Evolutionary conservation across 331 rosid genomes (phyloP).

Genomic region (Spiraea crenata): DNA sequence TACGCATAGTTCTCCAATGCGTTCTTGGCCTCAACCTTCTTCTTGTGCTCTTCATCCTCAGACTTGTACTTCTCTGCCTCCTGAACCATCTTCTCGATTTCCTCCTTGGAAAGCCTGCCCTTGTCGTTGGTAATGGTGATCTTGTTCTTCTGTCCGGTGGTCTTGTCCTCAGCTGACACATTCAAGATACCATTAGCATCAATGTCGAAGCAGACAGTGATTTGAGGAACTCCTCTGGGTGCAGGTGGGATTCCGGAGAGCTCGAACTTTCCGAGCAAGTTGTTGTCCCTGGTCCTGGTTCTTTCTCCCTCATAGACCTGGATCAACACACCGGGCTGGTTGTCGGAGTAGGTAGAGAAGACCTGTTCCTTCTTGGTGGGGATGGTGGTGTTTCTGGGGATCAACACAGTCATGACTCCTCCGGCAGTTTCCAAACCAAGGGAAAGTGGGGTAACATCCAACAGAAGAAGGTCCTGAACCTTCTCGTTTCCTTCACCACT

Average conservation of each 20-base stretch:
- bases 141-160: conserved; percentile 83
- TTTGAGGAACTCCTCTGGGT: conserved; percentile 89
- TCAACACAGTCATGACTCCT: conserved; percentile 80
- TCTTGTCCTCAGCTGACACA: conserved; percentile 82
- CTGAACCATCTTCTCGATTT: conserved; percentile 88
- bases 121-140: conserved; percentile 88
- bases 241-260: conserved; percentile 91
- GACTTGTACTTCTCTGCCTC: conserved; percentile 94
- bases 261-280: conserved; percentile 77
- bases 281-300: conserved; percentile 79
- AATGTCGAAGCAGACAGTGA: conserved; percentile 83
- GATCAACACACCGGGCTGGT: conserved; percentile 90
- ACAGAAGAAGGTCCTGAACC: conserved; percentile 85
- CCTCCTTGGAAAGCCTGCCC: conserved; percentile 85
- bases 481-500: conserved; percentile 92
- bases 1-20: conserved; percentile 78
- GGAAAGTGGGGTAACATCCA: conserved; percentile 83
- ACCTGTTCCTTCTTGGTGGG: conserved; percentile 91
- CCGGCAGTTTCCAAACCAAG: conserved; percentile 89
- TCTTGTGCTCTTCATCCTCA: conserved; percentile 85
- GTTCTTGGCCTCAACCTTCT: conserved; percentile 78
- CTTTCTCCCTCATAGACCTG: conserved; percentile 88
- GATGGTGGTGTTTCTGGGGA: conserved; percentile 81
- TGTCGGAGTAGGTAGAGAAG: conserved; percentile 82
- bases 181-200: conserved; percentile 89